Conservation (phyloP, 208 protist genomes). For the Trypanosoma brucei region DNA sequence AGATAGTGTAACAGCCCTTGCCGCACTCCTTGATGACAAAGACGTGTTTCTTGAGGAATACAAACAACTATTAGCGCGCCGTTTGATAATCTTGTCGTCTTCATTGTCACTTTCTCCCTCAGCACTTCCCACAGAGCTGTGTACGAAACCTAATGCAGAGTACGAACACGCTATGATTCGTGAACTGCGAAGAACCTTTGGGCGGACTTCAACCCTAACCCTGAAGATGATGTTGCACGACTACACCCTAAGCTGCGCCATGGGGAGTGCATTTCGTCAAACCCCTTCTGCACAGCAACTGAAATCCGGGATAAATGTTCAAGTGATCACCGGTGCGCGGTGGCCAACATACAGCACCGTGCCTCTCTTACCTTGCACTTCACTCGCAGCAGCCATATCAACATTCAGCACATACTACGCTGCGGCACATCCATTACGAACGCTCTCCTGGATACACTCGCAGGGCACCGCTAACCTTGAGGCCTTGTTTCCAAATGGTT, state of each 20-base stretch:
- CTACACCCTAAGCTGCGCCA: conserved; percentile 27
- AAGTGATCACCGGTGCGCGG: conserved; percentile 47
- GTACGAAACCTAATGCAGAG: conserved; percentile 24
- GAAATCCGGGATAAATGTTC: conserved; percentile 24
- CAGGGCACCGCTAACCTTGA: conserved; percentile 49
- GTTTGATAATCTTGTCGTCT: conserved; percentile 26
- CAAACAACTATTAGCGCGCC: conserved; percentile 38
- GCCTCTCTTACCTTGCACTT: conserved; percentile 25
- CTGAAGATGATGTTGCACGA: conserved; percentile 74
- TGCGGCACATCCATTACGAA: conserved; percentile 43
- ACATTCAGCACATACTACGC: conserved; percentile 59
- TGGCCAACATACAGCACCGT: conserved; percentile 28
- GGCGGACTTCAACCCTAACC: conserved; percentile 28
- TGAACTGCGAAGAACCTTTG: conserved; percentile 41
- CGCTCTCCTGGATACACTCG: conserved; percentile 58
- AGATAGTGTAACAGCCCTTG: conserved; percentile 30
- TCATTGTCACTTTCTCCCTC: background rate
- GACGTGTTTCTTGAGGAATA: conserved; percentile 61
- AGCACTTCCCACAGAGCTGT: background rate
- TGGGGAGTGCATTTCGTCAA: conserved; percentile 25
- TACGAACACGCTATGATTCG: conserved; percentile 45
- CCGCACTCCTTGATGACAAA: conserved; percentile 52
- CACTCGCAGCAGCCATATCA: conserved; percentile 32
- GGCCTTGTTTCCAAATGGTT: conserved; percentile 42
- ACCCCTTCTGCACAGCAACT: conserved; percentile 21